phyloP scores from a whole-genome alignment of 306 rosid species.

The Adenanthera pavonina region DNA sequence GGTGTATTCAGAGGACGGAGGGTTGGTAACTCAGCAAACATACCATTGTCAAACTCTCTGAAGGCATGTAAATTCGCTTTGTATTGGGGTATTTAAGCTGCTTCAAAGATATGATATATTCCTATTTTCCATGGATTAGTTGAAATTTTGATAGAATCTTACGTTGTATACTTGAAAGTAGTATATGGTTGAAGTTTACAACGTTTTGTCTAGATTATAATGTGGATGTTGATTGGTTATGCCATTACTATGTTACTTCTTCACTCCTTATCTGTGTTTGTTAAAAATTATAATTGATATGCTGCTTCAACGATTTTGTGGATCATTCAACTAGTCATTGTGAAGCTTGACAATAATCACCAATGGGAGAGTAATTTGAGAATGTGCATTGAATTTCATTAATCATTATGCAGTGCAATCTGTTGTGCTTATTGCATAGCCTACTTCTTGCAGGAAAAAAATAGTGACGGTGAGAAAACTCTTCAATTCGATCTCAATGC shows the following conservation, averaged over 20 bases:
- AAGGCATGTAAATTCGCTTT: conserved; percentile 26
- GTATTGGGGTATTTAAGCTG: not conserved
- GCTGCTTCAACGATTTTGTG: conserved; percentile 9
- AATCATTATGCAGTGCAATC: not conserved
- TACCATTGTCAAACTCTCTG: conserved; percentile 1
- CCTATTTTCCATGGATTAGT: not conserved
- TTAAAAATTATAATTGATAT: conserved; percentile 3
- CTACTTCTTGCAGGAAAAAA: conserved; percentile 23
- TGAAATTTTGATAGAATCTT: not conserved
- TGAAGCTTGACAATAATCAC: not conserved
- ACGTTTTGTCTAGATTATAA: not conserved
- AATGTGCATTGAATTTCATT: not conserved
- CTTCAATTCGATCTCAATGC: conserved; percentile 25
- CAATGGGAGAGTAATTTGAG: not conserved
- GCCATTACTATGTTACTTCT: not conserved
- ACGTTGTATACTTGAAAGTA: not conserved
- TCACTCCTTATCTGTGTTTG: not conserved
- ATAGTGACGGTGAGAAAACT: conserved; percentile 3
- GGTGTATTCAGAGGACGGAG: conserved; percentile 37
- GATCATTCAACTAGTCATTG: conserved; percentile 6
- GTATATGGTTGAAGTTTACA: not conserved
- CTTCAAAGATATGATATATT: not conserved
- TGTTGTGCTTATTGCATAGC: not conserved
- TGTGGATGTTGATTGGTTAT: conserved; percentile 17
- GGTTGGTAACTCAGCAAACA: conserved; percentile 5